These are phyloP conservation scores for Fraxinus pennsylvanica DNA, from an alignment of 257 asterid genomes.

Conservation along the genomic window DNA sequence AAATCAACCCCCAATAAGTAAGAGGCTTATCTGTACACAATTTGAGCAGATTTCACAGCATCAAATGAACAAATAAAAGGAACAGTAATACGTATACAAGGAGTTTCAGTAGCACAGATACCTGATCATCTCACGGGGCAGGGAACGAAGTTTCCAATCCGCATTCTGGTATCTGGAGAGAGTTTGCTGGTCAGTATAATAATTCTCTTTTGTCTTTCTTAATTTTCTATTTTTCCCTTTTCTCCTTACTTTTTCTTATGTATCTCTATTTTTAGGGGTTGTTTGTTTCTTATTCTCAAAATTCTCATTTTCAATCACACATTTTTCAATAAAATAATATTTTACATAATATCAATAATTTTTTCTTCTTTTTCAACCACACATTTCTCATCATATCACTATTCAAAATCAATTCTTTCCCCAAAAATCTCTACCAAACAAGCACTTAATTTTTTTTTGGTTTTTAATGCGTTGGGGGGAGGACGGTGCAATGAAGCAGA, in stretches of 20 bases:
- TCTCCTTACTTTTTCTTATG: background rate
- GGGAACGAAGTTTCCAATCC: slow-evolving; percentile 96
- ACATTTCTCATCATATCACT: too few relatives aligned
- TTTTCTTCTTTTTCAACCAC: too few relatives aligned
- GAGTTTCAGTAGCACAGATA: slow-evolving; percentile 31
- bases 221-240: background rate
- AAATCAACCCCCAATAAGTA: background rate
- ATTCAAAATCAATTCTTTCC: too few relatives aligned
- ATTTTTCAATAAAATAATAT: too few relatives aligned
- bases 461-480: slow-evolving; percentile 8
- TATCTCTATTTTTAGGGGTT: background rate
- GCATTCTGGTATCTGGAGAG: slow-evolving; percentile 91
- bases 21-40: background rate
- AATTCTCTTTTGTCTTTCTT: slow-evolving; percentile 6
- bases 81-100: slow-evolving; percentile 10
- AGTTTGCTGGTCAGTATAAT: slow-evolving; percentile 28
- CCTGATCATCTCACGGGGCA: slow-evolving; percentile 87
- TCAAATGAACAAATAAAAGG: slow-evolving; percentile 13
- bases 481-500: background rate
- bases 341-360: too few relatives aligned
- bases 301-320: too few relatives aligned
- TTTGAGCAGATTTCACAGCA: background rate
- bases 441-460: background rate
- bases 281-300: too few relatives aligned
- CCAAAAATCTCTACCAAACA: too few relatives aligned